These are phyloP conservation scores for Zymoseptoria ardabiliae DNA, from an alignment of 2,329 filamentous ascomycete species.

Conservation along the genomic window DNA sequence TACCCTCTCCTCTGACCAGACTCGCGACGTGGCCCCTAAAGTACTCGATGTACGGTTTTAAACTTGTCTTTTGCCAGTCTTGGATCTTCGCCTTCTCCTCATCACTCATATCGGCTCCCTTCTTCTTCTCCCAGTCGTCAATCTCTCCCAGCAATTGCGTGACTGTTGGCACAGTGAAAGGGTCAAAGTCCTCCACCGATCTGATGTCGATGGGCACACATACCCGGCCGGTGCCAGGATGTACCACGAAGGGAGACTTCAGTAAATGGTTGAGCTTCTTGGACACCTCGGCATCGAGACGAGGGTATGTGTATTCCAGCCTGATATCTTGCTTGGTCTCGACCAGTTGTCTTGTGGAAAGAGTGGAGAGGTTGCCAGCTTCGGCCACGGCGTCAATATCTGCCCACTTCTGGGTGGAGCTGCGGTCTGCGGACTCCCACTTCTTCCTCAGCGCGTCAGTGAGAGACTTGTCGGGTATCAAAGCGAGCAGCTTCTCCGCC, in stretches of 20 bases:
- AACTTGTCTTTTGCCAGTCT: slow-evolving; percentile 95
- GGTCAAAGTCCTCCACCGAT: slow-evolving; percentile 74
- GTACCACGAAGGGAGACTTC: slow-evolving; percentile 93
- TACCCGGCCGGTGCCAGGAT: slow-evolving; percentile 86
- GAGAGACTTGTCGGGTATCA: slow-evolving; percentile 74
- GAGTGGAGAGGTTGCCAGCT: slow-evolving; percentile 63
- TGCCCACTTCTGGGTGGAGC: slow-evolving; percentile 78
- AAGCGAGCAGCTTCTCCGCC: slow-evolving; percentile 68
- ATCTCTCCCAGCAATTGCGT: slow-evolving; percentile 76
- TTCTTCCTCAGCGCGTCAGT: slow-evolving; percentile 77
- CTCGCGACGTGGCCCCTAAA: slow-evolving; percentile 75
- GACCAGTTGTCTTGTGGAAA: slow-evolving; percentile 52
- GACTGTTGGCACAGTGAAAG: slow-evolving; percentile 80
- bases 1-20: slow-evolving; percentile 66
- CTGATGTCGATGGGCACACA: slow-evolving; percentile 87
- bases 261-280: slow-evolving; percentile 98
- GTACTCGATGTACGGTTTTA: slow-evolving; percentile 86
- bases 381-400: slow-evolving; percentile 86
- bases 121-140: slow-evolving; percentile 62
- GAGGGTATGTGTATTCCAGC: slow-evolving; percentile 94
- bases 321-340: slow-evolving; percentile 95
- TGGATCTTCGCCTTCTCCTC: slow-evolving; percentile 48
- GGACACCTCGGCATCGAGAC: slow-evolving; percentile 92
- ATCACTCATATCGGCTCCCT: slow-evolving; percentile 37
- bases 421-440: slow-evolving; percentile 78